Conservation (phyloP, 352 stramenopile genomes). For the Plasmopara muralis region DNA sequence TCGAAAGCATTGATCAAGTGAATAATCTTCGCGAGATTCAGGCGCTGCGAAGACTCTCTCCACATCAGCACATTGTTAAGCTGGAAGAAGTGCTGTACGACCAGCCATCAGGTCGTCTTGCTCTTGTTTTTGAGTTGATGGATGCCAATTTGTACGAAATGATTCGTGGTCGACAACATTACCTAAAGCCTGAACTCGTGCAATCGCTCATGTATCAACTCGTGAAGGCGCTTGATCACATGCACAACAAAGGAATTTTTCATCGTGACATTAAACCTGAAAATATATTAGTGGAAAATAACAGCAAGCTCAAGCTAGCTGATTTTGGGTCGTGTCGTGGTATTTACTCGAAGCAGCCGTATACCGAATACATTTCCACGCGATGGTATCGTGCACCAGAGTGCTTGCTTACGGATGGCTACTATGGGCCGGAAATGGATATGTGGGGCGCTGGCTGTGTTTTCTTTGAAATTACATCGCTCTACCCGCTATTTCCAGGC, state of each 20-base stretch:
- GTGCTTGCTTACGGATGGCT: slow-evolving; percentile 92
- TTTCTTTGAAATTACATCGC: slow-evolving; percentile 92
- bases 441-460: slow-evolving; percentile 94
- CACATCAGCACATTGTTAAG: slow-evolving; percentile 93
- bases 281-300: slow-evolving; percentile 92
- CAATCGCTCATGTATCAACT: slow-evolving; percentile 90
- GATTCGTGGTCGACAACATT: slow-evolving; percentile 85
- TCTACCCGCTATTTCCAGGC: slow-evolving; percentile 93
- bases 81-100: slow-evolving; percentile 95
- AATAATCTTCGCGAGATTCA: slow-evolving; percentile 96
- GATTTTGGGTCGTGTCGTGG: slow-evolving; percentile 94
- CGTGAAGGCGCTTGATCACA: slow-evolving; percentile 93
- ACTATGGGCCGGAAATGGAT: slow-evolving; percentile 95
- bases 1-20: slow-evolving; percentile 94
- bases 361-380: slow-evolving; percentile 96
- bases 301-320: slow-evolving; percentile 85
- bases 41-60: slow-evolving; percentile 88
- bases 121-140: slow-evolving; percentile 96
- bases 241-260: slow-evolving; percentile 97
- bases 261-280: slow-evolving; percentile 96
- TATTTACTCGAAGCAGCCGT: slow-evolving; percentile 94
- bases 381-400: slow-evolving; percentile 94
- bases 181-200: slow-evolving; percentile 80
- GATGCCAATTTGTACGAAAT: slow-evolving; percentile 96
- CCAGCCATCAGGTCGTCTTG: slow-evolving; percentile 85